phyloP scores from a whole-genome alignment of 1,284 basidiomycete genomes.

The Trametes versicolor region DNA sequence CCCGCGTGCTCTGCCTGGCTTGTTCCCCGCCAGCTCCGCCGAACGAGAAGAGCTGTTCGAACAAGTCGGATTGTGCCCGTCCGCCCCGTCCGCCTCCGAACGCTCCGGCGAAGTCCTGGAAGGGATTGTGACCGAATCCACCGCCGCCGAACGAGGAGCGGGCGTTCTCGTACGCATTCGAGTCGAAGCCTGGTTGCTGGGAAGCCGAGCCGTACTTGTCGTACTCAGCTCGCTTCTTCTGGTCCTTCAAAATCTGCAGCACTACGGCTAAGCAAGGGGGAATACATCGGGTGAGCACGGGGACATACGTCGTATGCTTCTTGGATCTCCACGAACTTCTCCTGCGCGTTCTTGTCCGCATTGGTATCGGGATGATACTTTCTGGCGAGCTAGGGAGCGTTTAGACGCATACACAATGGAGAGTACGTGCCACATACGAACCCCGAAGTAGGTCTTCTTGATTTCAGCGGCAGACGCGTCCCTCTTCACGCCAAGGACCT shows the following conservation, averaged over 20 bases:
- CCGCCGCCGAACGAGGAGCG: conserved; percentile 54
- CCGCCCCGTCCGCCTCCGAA: conserved; percentile 67
- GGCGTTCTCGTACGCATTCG: conserved; percentile 72
- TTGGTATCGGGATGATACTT: conserved; percentile 99
- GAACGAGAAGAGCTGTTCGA: conserved; percentile 88
- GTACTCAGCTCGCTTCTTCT: conserved; percentile 92
- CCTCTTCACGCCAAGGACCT: conserved; percentile 87
- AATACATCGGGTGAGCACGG: conserved; percentile 20
- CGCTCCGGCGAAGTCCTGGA: conserved; percentile 74
- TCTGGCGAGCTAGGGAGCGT: conserved; percentile 81
- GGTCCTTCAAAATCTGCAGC: conserved; percentile 87
- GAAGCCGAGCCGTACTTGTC: conserved; percentile 97
- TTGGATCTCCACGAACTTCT: conserved; percentile 97
- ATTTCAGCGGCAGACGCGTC: conserved; percentile 91
- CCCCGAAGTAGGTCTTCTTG: conserved; percentile 97
- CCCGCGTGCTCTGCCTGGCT: conserved; percentile 66
- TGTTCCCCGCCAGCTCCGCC: conserved; percentile 51
- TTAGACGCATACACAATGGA: conserved; percentile 13
- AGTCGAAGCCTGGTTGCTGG: conserved; percentile 93
- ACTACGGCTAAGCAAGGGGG: conserved; percentile 18
- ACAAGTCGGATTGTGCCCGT: conserved; percentile 71
- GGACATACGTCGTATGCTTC: conserved; percentile 91
- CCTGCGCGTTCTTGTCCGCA: conserved; percentile 90
- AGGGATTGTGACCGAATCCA: conserved; percentile 74
- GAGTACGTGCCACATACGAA: conserved; percentile 50